Percentiles rank a stretch among this genome's conserved stretches.
These are phyloP conservation scores for Liriodendron chinense DNA, from an alignment of 164 flowering plant genomes.

Conservation along the genomic window DNA sequence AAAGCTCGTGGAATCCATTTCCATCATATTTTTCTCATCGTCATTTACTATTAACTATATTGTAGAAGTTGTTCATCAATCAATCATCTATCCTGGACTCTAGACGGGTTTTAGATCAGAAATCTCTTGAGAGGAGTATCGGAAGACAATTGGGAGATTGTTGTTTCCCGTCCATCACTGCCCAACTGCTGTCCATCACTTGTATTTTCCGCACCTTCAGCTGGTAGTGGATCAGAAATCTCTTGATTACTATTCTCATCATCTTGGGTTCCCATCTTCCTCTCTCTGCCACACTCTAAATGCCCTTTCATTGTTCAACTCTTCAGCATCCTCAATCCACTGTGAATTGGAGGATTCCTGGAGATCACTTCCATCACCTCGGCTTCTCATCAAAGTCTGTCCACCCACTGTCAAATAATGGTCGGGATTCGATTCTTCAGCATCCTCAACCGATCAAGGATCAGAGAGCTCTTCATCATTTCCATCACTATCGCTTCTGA, in stretches of 20 bases:
- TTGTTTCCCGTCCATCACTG: not conserved
- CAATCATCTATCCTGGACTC: not conserved
- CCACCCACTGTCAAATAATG: constrained; percentile 4
- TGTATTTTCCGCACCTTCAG: not conserved
- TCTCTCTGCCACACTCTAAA: no score
- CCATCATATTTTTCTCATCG: no score
- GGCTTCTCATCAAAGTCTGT: not conserved
- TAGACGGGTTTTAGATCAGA: not conserved
- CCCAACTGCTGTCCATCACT: not conserved
- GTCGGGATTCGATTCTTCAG: constrained; percentile 2
- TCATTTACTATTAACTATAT: not conserved
- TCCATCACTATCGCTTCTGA: constrained; percentile 6
- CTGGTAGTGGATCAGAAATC: not conserved
- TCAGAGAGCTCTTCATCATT: constrained; percentile 2
- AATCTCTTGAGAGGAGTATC: not conserved
- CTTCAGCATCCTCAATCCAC: constrained; percentile 4
- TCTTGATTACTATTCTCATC: not conserved
- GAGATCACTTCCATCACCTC: not conserved
- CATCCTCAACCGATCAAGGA: constrained; percentile 5
- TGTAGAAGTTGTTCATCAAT: not conserved
- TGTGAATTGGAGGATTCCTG: constrained; percentile 5
- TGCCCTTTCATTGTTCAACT: not conserved
- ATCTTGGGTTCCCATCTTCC: not conserved
- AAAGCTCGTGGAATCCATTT: not conserved
- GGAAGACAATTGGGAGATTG: not conserved